A percentile compares a stretch with the other conserved stretches of the same genome.
phyloP scores from a whole-genome alignment of 192 early-diverging fungal genomes.

The Linnemannia hyalina region DNA sequence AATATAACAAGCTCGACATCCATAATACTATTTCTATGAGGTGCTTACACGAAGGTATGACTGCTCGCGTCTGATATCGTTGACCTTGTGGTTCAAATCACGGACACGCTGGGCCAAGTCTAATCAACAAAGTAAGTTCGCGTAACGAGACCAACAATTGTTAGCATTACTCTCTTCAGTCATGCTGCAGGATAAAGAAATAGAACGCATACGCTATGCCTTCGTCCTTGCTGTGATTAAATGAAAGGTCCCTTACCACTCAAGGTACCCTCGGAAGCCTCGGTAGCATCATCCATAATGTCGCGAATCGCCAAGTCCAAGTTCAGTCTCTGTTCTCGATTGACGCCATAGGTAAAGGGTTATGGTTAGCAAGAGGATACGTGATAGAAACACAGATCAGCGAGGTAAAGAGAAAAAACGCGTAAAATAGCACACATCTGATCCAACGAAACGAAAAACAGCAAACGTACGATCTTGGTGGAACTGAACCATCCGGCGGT shows the following conservation, averaged over 20 bases:
- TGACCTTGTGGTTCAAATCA: conserved; percentile 86
- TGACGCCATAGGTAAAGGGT: background rate
- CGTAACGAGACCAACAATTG: no score
- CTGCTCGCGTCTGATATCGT: conserved; percentile 90
- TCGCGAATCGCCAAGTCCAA: conserved; percentile 49
- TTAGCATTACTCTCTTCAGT: no score
- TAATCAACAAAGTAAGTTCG: conserved; percentile 27
- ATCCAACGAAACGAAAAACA: conserved; percentile 1
- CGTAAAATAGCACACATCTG: background rate
- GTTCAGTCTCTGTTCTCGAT: conserved; percentile 31
- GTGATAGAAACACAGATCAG: background rate
- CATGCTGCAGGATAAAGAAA: background rate
- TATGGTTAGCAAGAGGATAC: background rate
- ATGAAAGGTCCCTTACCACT: conserved; percentile 18
- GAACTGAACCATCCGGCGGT: conserved; percentile 81
- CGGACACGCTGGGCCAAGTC: conserved; percentile 79
- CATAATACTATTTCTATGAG: no score
- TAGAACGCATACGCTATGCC: background rate
- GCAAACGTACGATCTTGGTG: conserved; percentile 68
- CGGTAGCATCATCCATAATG: conserved; percentile 31
- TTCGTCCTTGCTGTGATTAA: background rate
- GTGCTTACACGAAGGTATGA: conserved; percentile 85
- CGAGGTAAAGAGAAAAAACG: background rate
- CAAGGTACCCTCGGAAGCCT: conserved; percentile 26
- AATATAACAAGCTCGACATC: background rate